Percentiles rank a stretch among this genome's conserved stretches.
Evolutionary conservation across 352 stramenopile species (phyloP).

Genomic region (Phytophthora citrophthora): DNA sequence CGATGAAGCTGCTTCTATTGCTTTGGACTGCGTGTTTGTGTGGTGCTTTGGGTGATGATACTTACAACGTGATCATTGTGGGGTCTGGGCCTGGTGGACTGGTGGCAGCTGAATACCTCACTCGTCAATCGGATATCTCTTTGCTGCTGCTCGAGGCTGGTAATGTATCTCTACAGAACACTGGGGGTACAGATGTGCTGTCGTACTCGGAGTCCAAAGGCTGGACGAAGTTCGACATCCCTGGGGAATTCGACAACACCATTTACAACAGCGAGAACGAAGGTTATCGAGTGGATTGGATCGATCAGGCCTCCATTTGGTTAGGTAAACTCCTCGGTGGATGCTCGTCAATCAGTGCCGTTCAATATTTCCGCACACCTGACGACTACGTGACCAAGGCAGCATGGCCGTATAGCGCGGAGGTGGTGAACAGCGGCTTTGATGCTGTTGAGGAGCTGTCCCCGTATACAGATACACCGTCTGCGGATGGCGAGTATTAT

Average conservation of each 20-base stretch:
- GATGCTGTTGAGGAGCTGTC: conserved; percentile 50
- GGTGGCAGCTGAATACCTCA: conserved; percentile 60
- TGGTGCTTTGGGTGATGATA: conserved; percentile 6
- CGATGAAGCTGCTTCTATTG: not conserved
- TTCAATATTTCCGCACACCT: conserved; percentile 78
- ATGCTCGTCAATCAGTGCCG: conserved; percentile 78
- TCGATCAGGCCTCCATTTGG: conserved; percentile 48
- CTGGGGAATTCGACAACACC: conserved; percentile 53
- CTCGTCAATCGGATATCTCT: conserved; percentile 40
- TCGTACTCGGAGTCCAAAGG: conserved; percentile 31
- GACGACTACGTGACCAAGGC: conserved; percentile 51
- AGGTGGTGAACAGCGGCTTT: conserved; percentile 66
- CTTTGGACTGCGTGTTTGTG: not conserved
- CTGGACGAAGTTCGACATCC: conserved; percentile 54
- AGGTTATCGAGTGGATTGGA: conserved; percentile 57
- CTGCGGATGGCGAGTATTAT: conserved; percentile 54
- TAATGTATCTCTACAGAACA: conserved; percentile 46
- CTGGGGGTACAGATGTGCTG: conserved; percentile 39
- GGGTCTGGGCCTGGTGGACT: conserved; percentile 63
- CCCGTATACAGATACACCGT: conserved; percentile 51
- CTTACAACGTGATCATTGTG: conserved; percentile 67
- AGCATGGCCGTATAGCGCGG: conserved; percentile 50
- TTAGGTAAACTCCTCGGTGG: conserved; percentile 81
- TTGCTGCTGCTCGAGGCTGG: conserved; percentile 68
- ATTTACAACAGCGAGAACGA: conserved; percentile 54